Evolutionary conservation across 2,329 filamentous ascomycete species (phyloP).

Genomic region (Phialemoniopsis sp.): DNA sequence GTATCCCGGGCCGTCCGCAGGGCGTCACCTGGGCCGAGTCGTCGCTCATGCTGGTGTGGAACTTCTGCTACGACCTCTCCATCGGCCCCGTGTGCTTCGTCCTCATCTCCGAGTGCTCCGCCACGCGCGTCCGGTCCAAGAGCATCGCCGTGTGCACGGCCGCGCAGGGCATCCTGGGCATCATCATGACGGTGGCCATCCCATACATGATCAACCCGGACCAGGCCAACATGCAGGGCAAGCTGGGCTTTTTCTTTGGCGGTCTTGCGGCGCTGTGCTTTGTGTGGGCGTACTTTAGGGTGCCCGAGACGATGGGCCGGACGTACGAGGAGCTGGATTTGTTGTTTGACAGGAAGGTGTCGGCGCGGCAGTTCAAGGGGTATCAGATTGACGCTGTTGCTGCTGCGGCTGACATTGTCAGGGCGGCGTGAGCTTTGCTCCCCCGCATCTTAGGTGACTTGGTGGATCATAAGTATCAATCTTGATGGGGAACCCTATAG

Average conservation of each 20-base stretch:
- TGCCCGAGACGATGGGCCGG: constrained; percentile 20
- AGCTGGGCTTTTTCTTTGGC: constrained; percentile 34
- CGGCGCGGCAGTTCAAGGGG: constrained; percentile 64
- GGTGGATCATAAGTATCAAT: too few relatives aligned
- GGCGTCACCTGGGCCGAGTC: constrained; percentile 43
- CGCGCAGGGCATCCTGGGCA: constrained; percentile 32
- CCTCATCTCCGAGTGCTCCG: constrained; percentile 48
- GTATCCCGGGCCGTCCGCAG: constrained; percentile 31
- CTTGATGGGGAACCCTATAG: too few relatives aligned
- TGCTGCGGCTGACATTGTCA: too few relatives aligned
- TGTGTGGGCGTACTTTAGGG: constrained; percentile 26
- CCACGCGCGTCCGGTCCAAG: constrained; percentile 38
- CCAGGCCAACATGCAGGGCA: constrained; percentile 36
- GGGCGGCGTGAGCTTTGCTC: too few relatives aligned
- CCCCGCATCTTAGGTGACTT: too few relatives aligned
- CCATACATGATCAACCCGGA: constrained; percentile 39
- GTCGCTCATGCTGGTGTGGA: constrained; percentile 45
- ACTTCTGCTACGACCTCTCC: constrained; percentile 46
- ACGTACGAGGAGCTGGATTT: constrained; percentile 22
- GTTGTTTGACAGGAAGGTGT: constrained; percentile 58
- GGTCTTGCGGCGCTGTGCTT: constrained; percentile 28
- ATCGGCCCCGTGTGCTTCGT: constrained; percentile 46
- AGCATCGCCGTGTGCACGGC: constrained; percentile 39
- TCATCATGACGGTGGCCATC: constrained; percentile 36
- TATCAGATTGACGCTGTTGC: constrained; percentile 31